Evolutionary conservation across 2,329 filamentous ascomycete genomes (phyloP).

Genomic region (Anthostomella pinea): DNA sequence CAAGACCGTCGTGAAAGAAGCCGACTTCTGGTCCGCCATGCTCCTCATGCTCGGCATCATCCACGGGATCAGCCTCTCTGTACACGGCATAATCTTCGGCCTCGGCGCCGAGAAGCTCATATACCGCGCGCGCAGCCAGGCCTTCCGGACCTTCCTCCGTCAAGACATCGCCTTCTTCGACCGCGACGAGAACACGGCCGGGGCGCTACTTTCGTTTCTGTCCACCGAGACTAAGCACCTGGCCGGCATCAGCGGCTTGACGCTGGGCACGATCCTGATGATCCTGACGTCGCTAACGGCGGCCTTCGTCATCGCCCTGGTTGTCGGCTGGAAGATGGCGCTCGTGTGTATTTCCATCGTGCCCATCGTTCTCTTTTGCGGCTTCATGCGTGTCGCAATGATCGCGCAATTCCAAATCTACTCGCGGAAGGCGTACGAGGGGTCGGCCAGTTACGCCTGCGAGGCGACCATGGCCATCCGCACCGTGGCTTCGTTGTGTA

Average conservation of each 20-base stretch:
- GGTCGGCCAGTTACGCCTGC: conserved; percentile 43
- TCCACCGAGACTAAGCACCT: conserved; percentile 1
- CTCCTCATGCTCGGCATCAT: too few species aligned
- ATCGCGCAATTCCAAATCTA: conserved; percentile 37
- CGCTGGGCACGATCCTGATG: conserved; percentile 35
- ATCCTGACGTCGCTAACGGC: conserved; percentile 39
- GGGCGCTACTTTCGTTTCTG: conserved; percentile 1
- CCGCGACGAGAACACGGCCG: not conserved
- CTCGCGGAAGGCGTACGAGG: conserved; percentile 34
- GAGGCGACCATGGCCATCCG: conserved; percentile 45
- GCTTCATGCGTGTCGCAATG: conserved; percentile 43
- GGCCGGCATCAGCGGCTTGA: conserved; percentile 2
- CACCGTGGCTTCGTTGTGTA: conserved; percentile 40
- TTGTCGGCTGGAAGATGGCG: conserved; percentile 43
- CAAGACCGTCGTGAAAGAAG: too few species aligned
- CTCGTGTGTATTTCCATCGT: conserved; percentile 42
- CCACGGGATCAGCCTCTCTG: too few species aligned
- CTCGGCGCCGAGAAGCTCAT: conserved; percentile 4
- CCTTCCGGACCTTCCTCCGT: conserved; percentile 4
- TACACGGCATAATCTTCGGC: too few species aligned
- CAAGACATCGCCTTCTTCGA: conserved; percentile 10
- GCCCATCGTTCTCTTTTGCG: conserved; percentile 38
- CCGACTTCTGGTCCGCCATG: too few species aligned
- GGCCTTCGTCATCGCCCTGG: conserved; percentile 39
- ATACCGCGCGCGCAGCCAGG: not conserved